These are phyloP conservation scores for Scenedesmus sp. DNA, from an alignment of 163 green algal genomes.

Conservation along the genomic window DNA sequence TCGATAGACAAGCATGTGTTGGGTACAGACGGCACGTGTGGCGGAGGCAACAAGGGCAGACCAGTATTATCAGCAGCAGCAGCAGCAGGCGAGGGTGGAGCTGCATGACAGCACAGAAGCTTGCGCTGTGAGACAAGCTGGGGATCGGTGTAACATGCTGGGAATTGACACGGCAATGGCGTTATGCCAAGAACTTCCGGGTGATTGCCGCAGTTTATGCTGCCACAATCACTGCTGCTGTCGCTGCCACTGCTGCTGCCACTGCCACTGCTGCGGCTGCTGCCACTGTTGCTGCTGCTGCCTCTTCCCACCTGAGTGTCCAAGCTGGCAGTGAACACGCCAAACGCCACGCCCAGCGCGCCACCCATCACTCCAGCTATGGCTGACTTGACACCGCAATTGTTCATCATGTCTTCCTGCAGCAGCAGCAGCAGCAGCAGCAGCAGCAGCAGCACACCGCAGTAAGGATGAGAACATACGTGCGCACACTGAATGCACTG, in stretches of 20 bases:
- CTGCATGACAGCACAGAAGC: neutral
- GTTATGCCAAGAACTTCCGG: neutral
- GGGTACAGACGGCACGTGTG: neutral
- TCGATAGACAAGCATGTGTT: too few species aligned
- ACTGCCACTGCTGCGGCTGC: neutral
- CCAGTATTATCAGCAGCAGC: neutral
- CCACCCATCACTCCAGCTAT: conserved; percentile 89
- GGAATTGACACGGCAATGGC: neutral
- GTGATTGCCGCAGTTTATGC: too few species aligned
- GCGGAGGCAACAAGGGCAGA: neutral
- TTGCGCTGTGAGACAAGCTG: neutral
- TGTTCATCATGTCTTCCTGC: conserved; percentile 94
- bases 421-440: neutral
- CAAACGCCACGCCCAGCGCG: conserved; percentile 91
- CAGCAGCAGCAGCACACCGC: too few species aligned
- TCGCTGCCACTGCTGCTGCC: neutral
- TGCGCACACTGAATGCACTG: too few species aligned
- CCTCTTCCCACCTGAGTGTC: conserved; percentile 68
- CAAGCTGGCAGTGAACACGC: conserved; percentile 93
- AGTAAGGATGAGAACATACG: too few species aligned
- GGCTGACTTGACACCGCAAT: conserved; percentile 90
- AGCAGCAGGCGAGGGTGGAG: neutral
- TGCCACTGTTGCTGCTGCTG: neutral
- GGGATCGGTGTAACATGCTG: neutral
- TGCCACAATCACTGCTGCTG: neutral